phyloP scores from a whole-genome alignment of 345 rosid species.

The Acer saccharum region DNA sequence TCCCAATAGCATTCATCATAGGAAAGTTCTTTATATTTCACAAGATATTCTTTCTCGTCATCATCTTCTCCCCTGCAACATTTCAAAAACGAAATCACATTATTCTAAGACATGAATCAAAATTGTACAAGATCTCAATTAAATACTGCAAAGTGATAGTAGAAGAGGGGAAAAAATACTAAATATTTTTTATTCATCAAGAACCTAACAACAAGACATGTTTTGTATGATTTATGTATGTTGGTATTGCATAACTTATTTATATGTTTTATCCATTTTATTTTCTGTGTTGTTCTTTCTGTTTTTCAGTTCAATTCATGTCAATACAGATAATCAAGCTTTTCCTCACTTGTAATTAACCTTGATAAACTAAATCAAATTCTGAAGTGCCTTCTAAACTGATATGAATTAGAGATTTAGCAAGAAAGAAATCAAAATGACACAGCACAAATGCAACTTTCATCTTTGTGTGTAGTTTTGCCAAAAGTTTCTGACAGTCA shows the following conservation, averaged over 20 bases:
- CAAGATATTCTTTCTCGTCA: slow-evolving; percentile 77
- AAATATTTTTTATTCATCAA: not conserved
- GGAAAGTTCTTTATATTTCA: slow-evolving; percentile 91
- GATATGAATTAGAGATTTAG: not conserved
- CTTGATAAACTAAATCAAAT: slow-evolving; percentile 9
- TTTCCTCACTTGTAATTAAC: slow-evolving; percentile 2
- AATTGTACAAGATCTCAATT: not conserved
- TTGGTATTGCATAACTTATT: not conserved
- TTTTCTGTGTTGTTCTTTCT: not conserved
- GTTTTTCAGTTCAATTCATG: not conserved
- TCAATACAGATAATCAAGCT: not conserved
- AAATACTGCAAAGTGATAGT: not conserved
- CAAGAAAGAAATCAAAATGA: not conserved
- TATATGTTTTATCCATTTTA: not conserved
- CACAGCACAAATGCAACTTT: slow-evolving; percentile 2
- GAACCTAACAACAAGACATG: not conserved
- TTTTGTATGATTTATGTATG: not conserved
- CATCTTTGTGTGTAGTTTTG: not conserved
- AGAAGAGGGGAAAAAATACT: not conserved
- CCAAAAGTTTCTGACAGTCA: slow-evolving; percentile 18
- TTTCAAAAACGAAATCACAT: slow-evolving; percentile 20
- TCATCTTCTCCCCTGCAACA: slow-evolving; percentile 78
- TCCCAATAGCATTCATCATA: slow-evolving; percentile 99
- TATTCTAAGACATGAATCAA: slow-evolving; percentile 2
- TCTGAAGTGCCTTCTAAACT: not conserved